Evolutionary conservation across 495 filamentous ascomycete species (phyloP), one percentile per base, ranked within the genome.

Genomic region (Trichoderma orchidacearum): DNA sequence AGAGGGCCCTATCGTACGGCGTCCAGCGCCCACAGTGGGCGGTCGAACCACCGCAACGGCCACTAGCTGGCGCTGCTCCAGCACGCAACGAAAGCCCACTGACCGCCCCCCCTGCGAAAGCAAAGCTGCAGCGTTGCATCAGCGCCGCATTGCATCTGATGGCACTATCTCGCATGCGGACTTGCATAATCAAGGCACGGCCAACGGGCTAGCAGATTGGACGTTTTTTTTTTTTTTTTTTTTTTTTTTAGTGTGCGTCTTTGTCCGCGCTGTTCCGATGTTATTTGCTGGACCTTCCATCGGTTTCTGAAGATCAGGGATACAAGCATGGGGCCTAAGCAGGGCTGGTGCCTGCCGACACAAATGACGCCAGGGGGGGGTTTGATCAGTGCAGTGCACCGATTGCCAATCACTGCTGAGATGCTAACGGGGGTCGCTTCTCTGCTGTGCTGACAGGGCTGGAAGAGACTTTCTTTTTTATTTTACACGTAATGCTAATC

Each of bases 181-280:
- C 41, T 25, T 48, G 41, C 41, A 48, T 48, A 48, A 48, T 48
- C 41, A 48, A 48, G 41, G 41, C 41, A 48, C 41, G 41, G n/a
- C 36, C 23, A 23, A 13, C 32, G n/a, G 32, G 32, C 12, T n/a
- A 11, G 11, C 41, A 48, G 41, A 48, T 48, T 48, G 21, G 41
- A 11, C 41, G 7, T 35, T 35, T 35, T 27, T 28, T 11, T 28
- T 28, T 48, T 8, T 23, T 25, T 25, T 23, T 5, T 41, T 6
- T 0, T 18, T 5, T 45, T 45, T 18, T 45, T 9, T 23, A 18
- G 0, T 12, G 23, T 23, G 41, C 41, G 21, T 48, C n/a, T 48
- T 25, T 48, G 8, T 23, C 18, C 21, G n/a, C n/a, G n/a, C n/a
- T n/a, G n/a, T n/a, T n/a, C n/a, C n/a, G n/a, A n/a, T n/a, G n/a